phyloP scores from a whole-genome alignment of 2,329 filamentous ascomycete species.

The Alternaria hordeiaustralica region DNA sequence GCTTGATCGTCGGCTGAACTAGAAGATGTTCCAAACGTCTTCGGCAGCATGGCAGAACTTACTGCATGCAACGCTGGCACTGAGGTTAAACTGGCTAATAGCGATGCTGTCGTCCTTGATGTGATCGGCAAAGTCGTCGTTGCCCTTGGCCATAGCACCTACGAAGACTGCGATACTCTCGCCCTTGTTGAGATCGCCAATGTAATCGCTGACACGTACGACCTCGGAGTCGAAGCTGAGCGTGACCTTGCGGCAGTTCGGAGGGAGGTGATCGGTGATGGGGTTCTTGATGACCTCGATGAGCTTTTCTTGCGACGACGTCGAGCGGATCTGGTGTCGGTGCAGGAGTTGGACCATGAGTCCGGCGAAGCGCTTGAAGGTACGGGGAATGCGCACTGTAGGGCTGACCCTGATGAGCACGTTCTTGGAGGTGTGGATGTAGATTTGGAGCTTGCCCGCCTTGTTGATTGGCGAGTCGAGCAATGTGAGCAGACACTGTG shows the following conservation, averaged over 20 bases:
- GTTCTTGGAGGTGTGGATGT: slow-evolving; percentile 96
- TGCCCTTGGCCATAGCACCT: slow-evolving; percentile 97
- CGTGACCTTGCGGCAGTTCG: slow-evolving; percentile 97
- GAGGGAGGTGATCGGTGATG: slow-evolving; percentile 93
- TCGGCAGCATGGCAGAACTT: slow-evolving; percentile 99
- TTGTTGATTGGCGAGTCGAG: slow-evolving; percentile 99
- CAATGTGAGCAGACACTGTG: slow-evolving; percentile 91
- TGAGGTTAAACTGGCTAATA: slow-evolving; percentile 97
- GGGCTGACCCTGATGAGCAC: slow-evolving; percentile 98
- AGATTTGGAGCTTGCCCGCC: slow-evolving; percentile 95
- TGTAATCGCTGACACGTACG: slow-evolving; percentile 86
- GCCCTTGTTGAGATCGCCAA: slow-evolving; percentile 76
- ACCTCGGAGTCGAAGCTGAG: slow-evolving; percentile 92
- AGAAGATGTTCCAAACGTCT: slow-evolving; percentile 94
- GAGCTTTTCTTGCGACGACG: slow-evolving; percentile 96
- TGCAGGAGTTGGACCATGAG: slow-evolving; percentile 98
- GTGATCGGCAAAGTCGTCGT: slow-evolving; percentile 91
- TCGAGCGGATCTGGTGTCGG: slow-evolving; percentile 92
- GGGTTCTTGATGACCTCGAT: slow-evolving; percentile 98
- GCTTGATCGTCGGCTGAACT: slow-evolving; percentile 42
- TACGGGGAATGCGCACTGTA: slow-evolving; percentile 96
- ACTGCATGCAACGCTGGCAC: slow-evolving; percentile 97
- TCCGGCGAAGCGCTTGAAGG: slow-evolving; percentile 98
- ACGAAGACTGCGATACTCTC: slow-evolving; percentile 98
- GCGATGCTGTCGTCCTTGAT: slow-evolving; percentile 97